These are phyloP conservation scores for Arthromyces matolae DNA, from an alignment of 768 basidiomycete species.

Conservation along the genomic window DNA sequence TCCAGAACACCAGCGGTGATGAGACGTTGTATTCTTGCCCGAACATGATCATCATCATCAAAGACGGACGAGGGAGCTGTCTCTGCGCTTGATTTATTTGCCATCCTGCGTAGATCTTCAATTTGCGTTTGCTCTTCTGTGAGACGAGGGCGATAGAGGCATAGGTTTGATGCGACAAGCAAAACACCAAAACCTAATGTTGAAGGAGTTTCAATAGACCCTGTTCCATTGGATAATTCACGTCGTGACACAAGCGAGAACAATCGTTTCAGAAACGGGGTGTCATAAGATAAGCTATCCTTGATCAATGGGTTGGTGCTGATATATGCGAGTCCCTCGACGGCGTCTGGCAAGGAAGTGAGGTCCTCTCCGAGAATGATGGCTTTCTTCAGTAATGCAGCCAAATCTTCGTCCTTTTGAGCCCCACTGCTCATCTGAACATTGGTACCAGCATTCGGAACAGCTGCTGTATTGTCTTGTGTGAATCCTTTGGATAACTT, in stretches of 20 bases:
- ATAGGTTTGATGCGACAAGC: conserved; percentile 72
- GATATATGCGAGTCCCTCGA: conserved; percentile 87
- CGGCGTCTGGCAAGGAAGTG: conserved; percentile 53
- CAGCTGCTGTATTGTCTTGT: conserved; percentile 38
- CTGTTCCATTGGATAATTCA: conserved; percentile 27
- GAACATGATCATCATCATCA: conserved; percentile 68
- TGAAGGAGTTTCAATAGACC: conserved; percentile 32
- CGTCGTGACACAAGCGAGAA: conserved; percentile 55
- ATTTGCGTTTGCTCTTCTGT: conserved; percentile 83
- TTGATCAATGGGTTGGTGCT: conserved; percentile 62
- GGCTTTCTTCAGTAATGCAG: conserved; percentile 53
- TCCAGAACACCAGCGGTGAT: conserved; percentile 62
- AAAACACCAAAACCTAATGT: conserved; percentile 76
- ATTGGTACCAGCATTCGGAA: conserved; percentile 12
- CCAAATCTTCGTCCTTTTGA: conserved; percentile 42
- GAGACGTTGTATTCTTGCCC: conserved; percentile 51
- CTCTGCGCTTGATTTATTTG: conserved; percentile 37
- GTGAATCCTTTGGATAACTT: conserved; percentile 66
- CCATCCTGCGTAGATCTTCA: conserved; percentile 74
- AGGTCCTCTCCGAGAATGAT: conserved; percentile 38
- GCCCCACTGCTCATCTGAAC: conserved; percentile 10
- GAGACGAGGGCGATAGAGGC: conserved; percentile 63
- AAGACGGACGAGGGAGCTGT: conserved; percentile 34
- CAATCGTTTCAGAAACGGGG: conserved; percentile 51
- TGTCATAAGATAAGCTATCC: conserved; percentile 53